These are phyloP conservation scores for Ceriops tagal DNA, from an alignment of 345 rosid genomes.

Conservation along the genomic window DNA sequence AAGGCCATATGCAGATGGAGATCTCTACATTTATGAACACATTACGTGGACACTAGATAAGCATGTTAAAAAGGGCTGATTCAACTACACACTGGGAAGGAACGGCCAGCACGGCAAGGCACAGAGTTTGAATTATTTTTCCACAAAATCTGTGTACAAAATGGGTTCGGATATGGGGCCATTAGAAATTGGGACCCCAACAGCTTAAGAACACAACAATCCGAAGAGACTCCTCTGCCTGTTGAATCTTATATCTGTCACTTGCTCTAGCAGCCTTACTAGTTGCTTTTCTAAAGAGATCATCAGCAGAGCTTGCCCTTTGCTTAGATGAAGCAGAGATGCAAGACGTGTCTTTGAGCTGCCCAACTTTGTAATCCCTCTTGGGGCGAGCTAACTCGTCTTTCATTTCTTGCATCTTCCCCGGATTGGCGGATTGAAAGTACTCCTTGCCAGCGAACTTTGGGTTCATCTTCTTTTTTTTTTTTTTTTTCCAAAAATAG, in stretches of 20 bases:
- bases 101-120: too few relatives aligned
- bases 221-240: conserved; percentile 47
- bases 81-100: too few relatives aligned
- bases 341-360: conserved; percentile 10
- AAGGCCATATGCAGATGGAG: too few relatives aligned
- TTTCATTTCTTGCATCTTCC: conserved; percentile 18
- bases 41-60: too few relatives aligned
- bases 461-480: neutral
- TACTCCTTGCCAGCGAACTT: conserved; percentile 26
- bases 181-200: conserved; percentile 40
- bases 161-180: conserved; percentile 4
- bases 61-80: too few relatives aligned
- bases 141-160: too few relatives aligned
- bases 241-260: conserved; percentile 21
- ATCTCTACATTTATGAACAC: too few relatives aligned
- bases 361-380: too few relatives aligned
- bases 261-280: conserved; percentile 6
- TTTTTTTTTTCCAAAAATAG: too few relatives aligned
- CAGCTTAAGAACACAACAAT: conserved; percentile 50
- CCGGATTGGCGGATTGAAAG: conserved; percentile 15
- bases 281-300: conserved; percentile 2
- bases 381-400: conserved; percentile 10
- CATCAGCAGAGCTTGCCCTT: conserved; percentile 18
- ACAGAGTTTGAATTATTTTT: too few relatives aligned
- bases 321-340: conserved; percentile 21